Evolutionary conservation across 495 filamentous ascomycete species (phyloP).

Genomic region (Aspergillus olivimuriae): DNA sequence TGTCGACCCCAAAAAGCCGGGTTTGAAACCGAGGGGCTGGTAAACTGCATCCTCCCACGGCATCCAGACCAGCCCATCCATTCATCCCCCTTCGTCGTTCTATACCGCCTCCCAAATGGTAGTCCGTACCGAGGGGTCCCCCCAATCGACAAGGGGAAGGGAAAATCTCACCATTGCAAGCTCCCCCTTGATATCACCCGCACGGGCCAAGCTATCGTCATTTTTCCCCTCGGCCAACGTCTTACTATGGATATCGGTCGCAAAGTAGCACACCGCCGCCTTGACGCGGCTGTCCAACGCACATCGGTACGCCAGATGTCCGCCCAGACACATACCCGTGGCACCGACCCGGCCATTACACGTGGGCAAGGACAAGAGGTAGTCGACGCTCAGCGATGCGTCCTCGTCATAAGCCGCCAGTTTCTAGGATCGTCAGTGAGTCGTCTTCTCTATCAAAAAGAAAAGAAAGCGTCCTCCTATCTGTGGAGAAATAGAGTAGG

Average conservation of each 20-base stretch:
- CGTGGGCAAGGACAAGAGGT: conserved; percentile 66
- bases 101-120: no score
- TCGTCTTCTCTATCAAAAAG: no score
- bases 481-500: no score
- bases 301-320: conserved; percentile 81
- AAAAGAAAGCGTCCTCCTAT: not conserved
- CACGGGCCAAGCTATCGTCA: conserved; percentile 59
- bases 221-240: conserved; percentile 64
- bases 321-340: conserved; percentile 94
- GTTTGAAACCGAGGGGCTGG: no score
- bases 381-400: conserved; percentile 62
- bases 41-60: no score
- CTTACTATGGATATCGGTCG: conserved; percentile 78
- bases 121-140: no score
- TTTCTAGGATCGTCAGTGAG: conserved; percentile 44
- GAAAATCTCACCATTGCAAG: conserved; percentile 53
- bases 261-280: conserved; percentile 83
- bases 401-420: conserved; percentile 88
- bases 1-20: conserved; percentile 1
- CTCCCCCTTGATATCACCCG: conserved; percentile 72
- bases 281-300: conserved; percentile 70
- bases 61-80: no score
- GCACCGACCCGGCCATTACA: conserved; percentile 82
- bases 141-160: not conserved
- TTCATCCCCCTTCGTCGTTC: no score